Base-by-base conservation (phyloP, 805 yeast genomes). In the Yarrowia deformans region DNA sequence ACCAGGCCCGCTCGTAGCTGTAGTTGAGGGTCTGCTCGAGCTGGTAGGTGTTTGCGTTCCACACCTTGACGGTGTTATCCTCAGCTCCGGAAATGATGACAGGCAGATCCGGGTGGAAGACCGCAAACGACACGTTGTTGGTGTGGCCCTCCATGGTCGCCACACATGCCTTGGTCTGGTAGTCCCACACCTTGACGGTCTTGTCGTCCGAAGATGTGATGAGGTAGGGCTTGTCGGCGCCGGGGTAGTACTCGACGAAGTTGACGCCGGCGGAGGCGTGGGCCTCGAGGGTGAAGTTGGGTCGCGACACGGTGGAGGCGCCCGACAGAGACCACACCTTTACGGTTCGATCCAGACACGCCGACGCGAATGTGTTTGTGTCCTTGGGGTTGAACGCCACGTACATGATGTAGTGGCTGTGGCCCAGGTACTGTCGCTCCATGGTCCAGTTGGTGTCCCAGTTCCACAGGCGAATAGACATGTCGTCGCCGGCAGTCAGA, bases 41-140 rank as follows among this genome's bases (percentile, higher is more conserved):
- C 80, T 91, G 92, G 82, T 94, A 95, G 43, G 98, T 92, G 77
- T 90, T 90, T 29, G 98, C 84, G 78, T 91, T 94, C 99, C 99
- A 95, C 75, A 95, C 85, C 77, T 93, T 92, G 73, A 95, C 84
- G 10, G 97, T 89, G 67, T 97, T 92, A 81, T 95, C 99, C 81
- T 95, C 99, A 67, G 97, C 90, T 73, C 99, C 99, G 3, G 98
- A 92, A 60, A 95, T 85, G 72, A 95, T 93, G 72, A 94, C 82
- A 29, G 99, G 99, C 76, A 95, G 84, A 76, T 94, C 97, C n/a
- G 97, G 97, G 79, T 95, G 99, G 88, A 93, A 95, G 43, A 93
- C 87, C 8, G 99, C 99, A 82, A 93, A 95, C 35, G 97, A 92
- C 52, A 95, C 99, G 78, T 95, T 95, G 55, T 96, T 86, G 73